Percentiles rank a stretch among this genome's conserved stretches.
These are phyloP conservation scores for Linum usitatissimum DNA, from an alignment of 345 rosid species.

Conservation along the genomic window DNA sequence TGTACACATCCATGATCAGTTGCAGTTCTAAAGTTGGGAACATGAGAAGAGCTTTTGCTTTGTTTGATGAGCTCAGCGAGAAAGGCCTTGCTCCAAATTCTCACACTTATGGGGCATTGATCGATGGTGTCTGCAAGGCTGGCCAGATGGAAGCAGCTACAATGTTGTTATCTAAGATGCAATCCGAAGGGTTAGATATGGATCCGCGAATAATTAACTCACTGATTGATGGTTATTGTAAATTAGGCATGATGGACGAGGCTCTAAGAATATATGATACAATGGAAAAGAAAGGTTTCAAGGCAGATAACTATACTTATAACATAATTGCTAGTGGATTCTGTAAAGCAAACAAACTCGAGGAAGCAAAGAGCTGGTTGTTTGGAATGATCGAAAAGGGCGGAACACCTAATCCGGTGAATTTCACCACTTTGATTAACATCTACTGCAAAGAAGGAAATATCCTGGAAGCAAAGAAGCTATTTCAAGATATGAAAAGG, in stretches of 20 bases:
- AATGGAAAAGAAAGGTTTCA: constrained; percentile 68
- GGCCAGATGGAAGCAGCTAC: constrained; percentile 74
- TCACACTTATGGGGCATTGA: constrained; percentile 61
- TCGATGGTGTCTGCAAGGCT: constrained; percentile 66
- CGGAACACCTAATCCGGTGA: constrained; percentile 40
- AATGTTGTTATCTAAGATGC: constrained; percentile 62
- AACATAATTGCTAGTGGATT: constrained; percentile 59
- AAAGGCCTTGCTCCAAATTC: constrained; percentile 49
- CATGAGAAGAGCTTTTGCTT: constrained; percentile 43
- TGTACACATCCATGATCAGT: constrained; percentile 50
- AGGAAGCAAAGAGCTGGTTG: constrained; percentile 62
- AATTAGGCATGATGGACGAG: constrained; percentile 55
- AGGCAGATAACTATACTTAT: constrained; percentile 47
- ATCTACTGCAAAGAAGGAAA: constrained; percentile 78
- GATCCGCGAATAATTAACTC: constrained; percentile 55
- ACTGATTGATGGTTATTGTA: constrained; percentile 63
- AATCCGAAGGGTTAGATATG: constrained; percentile 36
- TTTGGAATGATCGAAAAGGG: constrained; percentile 46
- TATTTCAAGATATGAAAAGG: constrained; percentile 49
- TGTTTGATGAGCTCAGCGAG: constrained; percentile 69
- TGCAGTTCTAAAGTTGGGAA: constrained; percentile 46
- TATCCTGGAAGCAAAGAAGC: constrained; percentile 56
- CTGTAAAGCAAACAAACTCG: constrained; percentile 37
- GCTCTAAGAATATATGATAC: constrained; percentile 34
- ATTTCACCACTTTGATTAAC: constrained; percentile 54